Evolutionary conservation across 2,329 filamentous ascomycete genomes (phyloP).

Genomic region (Aspergillus viridinutans): DNA sequence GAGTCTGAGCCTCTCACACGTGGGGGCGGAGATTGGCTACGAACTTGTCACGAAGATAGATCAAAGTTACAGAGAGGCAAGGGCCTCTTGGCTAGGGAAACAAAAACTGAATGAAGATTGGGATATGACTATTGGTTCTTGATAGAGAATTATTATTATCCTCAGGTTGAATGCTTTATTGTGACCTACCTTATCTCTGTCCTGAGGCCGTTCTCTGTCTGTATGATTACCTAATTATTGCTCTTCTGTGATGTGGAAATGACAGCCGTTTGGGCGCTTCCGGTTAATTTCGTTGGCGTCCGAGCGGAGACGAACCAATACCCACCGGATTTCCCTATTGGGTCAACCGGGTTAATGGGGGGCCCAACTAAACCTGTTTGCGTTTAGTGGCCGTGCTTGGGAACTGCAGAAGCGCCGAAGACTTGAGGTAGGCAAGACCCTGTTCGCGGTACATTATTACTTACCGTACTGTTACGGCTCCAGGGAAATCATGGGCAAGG

Average conservation of each 20-base stretch:
- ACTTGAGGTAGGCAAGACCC: not conserved
- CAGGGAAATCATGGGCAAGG: not conserved
- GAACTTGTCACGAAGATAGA: not conserved
- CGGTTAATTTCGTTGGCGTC: not conserved
- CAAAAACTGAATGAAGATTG: not conserved
- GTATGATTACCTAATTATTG: not conserved
- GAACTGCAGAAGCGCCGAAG: constrained; percentile 1
- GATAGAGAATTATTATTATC: not conserved
- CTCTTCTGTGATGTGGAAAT: not conserved
- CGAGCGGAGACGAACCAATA: not conserved
- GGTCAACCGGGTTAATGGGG: constrained; percentile 1
- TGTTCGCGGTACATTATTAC: not conserved
- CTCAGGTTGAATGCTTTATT: not conserved
- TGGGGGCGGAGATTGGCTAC: constrained; percentile 17
- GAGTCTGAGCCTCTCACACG: constrained; percentile 10
- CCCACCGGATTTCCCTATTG: constrained; percentile 12
- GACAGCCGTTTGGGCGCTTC: not conserved
- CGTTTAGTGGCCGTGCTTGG: constrained; percentile 12
- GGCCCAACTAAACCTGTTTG: not conserved
- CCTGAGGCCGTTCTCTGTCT: no score
- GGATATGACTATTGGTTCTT: not conserved
- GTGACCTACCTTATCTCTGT: not conserved
- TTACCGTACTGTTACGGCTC: not conserved
- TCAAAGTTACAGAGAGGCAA: not conserved
- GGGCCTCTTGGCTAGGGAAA: not conserved